Conservation (phyloP, 1,139 yeast species). For the Fermentozyma sake region DNA sequence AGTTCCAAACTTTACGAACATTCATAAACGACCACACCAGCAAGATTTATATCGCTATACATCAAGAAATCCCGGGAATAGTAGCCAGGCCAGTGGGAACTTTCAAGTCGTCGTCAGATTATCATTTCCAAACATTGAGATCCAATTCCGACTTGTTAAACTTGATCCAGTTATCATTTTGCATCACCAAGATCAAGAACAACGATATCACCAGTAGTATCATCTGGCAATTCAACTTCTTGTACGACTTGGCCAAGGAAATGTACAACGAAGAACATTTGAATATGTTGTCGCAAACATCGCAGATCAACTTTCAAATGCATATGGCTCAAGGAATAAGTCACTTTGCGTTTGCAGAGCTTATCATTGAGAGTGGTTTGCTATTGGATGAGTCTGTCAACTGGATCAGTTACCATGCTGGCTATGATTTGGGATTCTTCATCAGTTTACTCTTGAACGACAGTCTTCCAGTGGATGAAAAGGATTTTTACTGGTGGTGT, state of each 20-base stretch:
- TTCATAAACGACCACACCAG: conserved; percentile 63
- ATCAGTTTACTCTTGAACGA: conserved; percentile 72
- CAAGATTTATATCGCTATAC: conserved; percentile 57
- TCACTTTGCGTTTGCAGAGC: conserved; percentile 75
- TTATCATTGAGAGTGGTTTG: conserved; percentile 81
- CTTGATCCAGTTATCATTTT: conserved; percentile 83
- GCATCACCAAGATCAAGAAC: conserved; percentile 75
- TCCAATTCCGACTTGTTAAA: conserved; percentile 84
- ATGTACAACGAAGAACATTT: conserved; percentile 84
- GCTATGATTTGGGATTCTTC: conserved; percentile 91
- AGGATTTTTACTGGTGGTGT: conserved; percentile 73
- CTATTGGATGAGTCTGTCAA: conserved; percentile 67
- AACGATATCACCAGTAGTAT: conserved; percentile 61
- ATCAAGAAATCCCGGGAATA: conserved; percentile 94
- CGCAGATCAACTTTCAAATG: conserved; percentile 78
- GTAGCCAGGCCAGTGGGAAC: conserved; percentile 97
- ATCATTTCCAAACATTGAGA: conserved; percentile 92
- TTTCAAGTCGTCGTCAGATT: conserved; percentile 84
- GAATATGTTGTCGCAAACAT: conserved; percentile 60
- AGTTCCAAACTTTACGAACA: conserved; percentile 69
- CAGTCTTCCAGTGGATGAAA: conserved; percentile 75
- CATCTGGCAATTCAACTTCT: conserved; percentile 95
- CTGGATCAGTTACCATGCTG: conserved; percentile 93
- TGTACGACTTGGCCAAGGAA: conserved; percentile 68
- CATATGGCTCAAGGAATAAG: conserved; percentile 80